These are phyloP conservation scores for Colletotrichum sp. DNA, from an alignment of 2,329 filamentous ascomycete genomes.

Conservation along the genomic window DNA sequence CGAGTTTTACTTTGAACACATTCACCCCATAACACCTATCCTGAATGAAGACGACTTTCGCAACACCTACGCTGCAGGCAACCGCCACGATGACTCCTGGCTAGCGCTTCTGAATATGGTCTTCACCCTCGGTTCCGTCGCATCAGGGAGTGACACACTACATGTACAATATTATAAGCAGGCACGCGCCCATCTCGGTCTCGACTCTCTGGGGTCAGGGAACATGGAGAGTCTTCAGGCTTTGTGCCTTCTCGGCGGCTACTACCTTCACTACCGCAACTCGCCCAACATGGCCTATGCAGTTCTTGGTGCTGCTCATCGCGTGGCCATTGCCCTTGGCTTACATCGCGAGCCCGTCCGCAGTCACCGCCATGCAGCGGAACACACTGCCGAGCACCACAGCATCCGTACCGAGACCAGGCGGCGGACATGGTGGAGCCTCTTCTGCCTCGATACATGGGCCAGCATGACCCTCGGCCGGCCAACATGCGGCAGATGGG, in stretches of 20 bases:
- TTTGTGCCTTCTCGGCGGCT: constrained; percentile 24
- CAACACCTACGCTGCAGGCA: constrained; percentile 32
- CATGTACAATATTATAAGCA: constrained; percentile 63
- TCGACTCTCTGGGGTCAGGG: constrained; percentile 60
- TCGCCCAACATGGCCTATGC: constrained; percentile 27
- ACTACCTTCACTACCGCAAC: constrained; percentile 28
- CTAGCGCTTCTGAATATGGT: constrained; percentile 67
- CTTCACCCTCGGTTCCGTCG: constrained; percentile 65
- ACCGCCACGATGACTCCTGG: constrained; percentile 63
- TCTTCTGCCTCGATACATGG: constrained; percentile 48
- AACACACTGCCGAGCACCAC: background rate
- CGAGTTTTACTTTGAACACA: constrained; percentile 66
- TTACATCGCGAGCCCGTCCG: constrained; percentile 21
- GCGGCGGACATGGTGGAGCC: constrained; percentile 47
- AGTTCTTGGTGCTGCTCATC: constrained; percentile 22
- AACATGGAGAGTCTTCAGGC: constrained; percentile 26
- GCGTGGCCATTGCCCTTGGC: constrained; percentile 24
- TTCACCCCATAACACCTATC: constrained; percentile 65
- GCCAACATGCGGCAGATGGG: constrained; percentile 35
- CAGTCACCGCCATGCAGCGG: background rate
- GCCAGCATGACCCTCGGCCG: constrained; percentile 45
- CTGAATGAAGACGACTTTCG: constrained; percentile 64
- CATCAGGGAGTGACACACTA: constrained; percentile 58
- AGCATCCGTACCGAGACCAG: constrained; percentile 32
- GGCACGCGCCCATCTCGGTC: constrained; percentile 55